Conservation (phyloP, 2,329 filamentous ascomycete species). For the Epichloe festucae region DNA sequence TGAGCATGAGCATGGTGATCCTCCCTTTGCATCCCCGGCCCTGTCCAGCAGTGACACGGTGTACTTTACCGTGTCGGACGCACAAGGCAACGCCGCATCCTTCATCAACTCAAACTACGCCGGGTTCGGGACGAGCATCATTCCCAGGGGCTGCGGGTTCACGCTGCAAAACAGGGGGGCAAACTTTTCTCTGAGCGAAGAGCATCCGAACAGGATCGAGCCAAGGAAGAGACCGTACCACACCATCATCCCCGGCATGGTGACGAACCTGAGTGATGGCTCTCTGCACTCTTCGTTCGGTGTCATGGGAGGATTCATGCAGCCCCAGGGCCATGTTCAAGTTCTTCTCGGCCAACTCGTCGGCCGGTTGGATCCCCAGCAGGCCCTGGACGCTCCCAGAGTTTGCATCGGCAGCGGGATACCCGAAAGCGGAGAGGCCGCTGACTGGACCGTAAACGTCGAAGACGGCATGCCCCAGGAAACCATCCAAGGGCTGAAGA, state of each 20-base stretch:
- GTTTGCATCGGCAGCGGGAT: conserved; percentile 72
- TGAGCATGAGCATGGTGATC: conserved; percentile 50
- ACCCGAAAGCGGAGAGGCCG: conserved; percentile 43
- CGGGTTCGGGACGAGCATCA: conserved; percentile 77
- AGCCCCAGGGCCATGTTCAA: conserved; percentile 92
- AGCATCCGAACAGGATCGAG: conserved; percentile 68
- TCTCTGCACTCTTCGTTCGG: conserved; percentile 78
- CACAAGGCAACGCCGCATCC: conserved; percentile 74
- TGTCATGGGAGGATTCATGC: conserved; percentile 98
- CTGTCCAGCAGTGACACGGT: conserved; percentile 84
- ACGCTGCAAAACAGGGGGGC: conserved; percentile 82
- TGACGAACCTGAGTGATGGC: conserved; percentile 63
- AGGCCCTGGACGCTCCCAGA: conserved; percentile 81
- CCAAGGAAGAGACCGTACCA: conserved; percentile 87
- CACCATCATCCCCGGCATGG: conserved; percentile 89
- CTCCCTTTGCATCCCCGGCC: conserved; percentile 49
- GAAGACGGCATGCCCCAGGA: conserved; percentile 69
- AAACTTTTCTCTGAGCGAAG: conserved; percentile 61
- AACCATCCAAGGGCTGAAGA: conserved; percentile 52
- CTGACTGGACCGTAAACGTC: conserved; percentile 56
- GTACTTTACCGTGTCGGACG: conserved; percentile 79
- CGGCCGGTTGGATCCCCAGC: conserved; percentile 70
- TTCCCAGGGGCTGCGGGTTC: conserved; percentile 79
- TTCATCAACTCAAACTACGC: conserved; percentile 96
- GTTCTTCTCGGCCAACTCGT: conserved; percentile 81